Conservation (phyloP, 176 grass and related monocot species). For the Ananas comosus region DNA sequence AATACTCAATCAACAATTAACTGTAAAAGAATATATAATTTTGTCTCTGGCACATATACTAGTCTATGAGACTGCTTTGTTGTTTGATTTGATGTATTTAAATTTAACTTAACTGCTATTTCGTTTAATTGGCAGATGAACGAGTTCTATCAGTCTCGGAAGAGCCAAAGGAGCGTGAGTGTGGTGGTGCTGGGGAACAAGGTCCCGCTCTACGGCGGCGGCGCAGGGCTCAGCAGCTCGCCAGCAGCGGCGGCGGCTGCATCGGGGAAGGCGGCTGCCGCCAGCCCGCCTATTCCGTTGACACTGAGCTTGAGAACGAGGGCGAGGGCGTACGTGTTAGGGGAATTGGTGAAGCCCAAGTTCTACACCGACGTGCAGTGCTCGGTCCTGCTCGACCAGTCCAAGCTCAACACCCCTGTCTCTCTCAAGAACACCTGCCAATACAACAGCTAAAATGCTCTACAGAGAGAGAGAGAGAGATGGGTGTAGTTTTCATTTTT, state of each 20-base stretch:
- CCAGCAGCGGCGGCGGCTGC: slow-evolving; percentile 22
- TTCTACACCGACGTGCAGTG: slow-evolving; percentile 61
- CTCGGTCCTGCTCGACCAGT: slow-evolving; percentile 41
- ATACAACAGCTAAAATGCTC: slow-evolving; percentile 6
- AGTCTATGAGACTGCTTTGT: too few relatives aligned
- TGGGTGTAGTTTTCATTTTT: neutral
- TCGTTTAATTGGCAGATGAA: slow-evolving; percentile 61
- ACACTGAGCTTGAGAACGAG: slow-evolving; percentile 47
- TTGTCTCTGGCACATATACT: too few relatives aligned
- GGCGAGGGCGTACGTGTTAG: slow-evolving; percentile 72
- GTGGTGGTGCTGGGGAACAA: slow-evolving; percentile 39
- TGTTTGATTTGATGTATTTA: too few relatives aligned
- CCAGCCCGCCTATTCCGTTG: slow-evolving; percentile 33
- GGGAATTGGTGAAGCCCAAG: slow-evolving; percentile 71
- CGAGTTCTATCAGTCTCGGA: slow-evolving; percentile 84
- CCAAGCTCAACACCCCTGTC: slow-evolving; percentile 45
- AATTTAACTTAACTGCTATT: too few relatives aligned
- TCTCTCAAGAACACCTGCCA: slow-evolving; percentile 49
- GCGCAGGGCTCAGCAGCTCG: slow-evolving; percentile 46
- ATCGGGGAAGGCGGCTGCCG: slow-evolving; percentile 12
- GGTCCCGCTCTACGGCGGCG: slow-evolving; percentile 88
- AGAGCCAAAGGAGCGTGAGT: slow-evolving; percentile 57
- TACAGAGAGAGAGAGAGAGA: neutral
- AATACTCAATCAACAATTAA: too few relatives aligned
- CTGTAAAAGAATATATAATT: too few relatives aligned